Evolutionary conservation across 1,284 basidiomycete genomes (phyloP).

Genomic region (Cystobasidium pallidum): DNA sequence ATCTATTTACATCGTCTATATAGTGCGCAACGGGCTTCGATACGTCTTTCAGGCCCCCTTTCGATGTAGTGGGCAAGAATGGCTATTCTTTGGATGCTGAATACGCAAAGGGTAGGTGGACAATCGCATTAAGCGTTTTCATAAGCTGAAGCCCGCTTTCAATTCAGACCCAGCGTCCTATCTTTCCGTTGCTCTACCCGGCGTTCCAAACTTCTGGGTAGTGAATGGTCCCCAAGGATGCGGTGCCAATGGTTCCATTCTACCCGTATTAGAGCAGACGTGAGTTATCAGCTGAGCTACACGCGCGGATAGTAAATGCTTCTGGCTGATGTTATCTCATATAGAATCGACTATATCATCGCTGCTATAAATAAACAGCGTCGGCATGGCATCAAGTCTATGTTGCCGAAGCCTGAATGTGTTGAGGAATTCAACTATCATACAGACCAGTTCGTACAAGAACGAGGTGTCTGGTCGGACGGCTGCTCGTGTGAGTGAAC

Average conservation of each 20-base stretch:
- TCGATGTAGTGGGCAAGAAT: constrained; percentile 30
- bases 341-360: constrained; percentile 34
- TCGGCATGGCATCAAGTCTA: constrained; percentile 61
- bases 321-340: neutral
- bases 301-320: constrained; percentile 9
- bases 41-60: constrained; percentile 42
- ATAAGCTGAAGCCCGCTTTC: constrained; percentile 60
- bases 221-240: constrained; percentile 64
- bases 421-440: constrained; percentile 62
- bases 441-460: constrained; percentile 31
- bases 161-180: constrained; percentile 53
- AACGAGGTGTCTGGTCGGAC: constrained; percentile 36
- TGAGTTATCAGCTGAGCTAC: no score
- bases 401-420: constrained; percentile 60
- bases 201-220: constrained; percentile 63
- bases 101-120: constrained; percentile 31
- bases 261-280: constrained; percentile 63
- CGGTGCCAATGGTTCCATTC: constrained; percentile 64
- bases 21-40: constrained; percentile 44
- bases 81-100: constrained; percentile 41
- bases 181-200: constrained; percentile 50
- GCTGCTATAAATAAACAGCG: constrained; percentile 64
- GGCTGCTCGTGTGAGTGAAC: constrained; percentile 24
- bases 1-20: neutral
- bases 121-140: neutral